Evolutionary conservation across 306 rosid species (phyloP).

Genomic region (Casuarina glauca): DNA sequence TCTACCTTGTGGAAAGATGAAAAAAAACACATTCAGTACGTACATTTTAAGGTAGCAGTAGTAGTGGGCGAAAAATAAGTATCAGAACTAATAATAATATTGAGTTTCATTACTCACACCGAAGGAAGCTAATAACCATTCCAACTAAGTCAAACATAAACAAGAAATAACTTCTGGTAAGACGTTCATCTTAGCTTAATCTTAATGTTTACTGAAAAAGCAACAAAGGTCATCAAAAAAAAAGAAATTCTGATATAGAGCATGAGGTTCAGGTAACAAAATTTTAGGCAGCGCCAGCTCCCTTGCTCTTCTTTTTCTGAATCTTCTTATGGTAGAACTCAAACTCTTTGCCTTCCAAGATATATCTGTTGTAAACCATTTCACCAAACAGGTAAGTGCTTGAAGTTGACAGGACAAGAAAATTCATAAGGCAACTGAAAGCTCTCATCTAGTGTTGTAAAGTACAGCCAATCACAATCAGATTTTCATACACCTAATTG

Average conservation of each 20-base stretch:
- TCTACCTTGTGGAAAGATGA: not conserved
- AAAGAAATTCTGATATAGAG: not conserved
- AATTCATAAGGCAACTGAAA: not conserved
- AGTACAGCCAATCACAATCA: not conserved
- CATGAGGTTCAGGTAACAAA: constrained; percentile 3
- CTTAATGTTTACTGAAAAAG: not conserved
- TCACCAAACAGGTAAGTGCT: not conserved
- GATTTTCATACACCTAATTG: not conserved
- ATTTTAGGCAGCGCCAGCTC: constrained; percentile 22
- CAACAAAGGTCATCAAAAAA: not conserved
- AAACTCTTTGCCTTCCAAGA: constrained; percentile 50
- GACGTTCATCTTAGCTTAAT: not conserved
- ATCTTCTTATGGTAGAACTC: constrained; percentile 52
- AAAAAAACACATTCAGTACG: not conserved
- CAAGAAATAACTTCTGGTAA: not conserved
- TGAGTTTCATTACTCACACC: not conserved
- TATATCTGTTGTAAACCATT: constrained; percentile 31
- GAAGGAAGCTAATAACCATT: not conserved
- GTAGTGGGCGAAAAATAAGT: not conserved
- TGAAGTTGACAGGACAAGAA: not conserved
- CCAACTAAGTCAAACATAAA: not conserved
- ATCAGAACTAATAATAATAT: not conserved
- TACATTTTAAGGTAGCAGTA: not conserved
- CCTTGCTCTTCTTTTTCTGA: constrained; percentile 50
- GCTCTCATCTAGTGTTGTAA: not conserved